phyloP scores from a whole-genome alignment of 2,329 filamentous ascomycete species.

The Colletotrichum magnum region DNA sequence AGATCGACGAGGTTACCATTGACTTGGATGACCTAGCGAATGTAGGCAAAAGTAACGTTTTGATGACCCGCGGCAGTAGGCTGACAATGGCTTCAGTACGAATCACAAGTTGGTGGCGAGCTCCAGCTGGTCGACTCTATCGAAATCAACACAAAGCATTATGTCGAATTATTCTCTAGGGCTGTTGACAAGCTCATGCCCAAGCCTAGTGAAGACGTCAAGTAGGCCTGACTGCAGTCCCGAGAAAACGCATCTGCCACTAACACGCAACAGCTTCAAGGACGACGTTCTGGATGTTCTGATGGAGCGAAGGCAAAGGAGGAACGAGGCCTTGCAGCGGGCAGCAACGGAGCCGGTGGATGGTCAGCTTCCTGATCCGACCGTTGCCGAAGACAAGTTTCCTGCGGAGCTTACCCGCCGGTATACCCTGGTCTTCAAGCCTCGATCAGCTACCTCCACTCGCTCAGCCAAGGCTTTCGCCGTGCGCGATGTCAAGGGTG shows the following conservation, averaged over 20 bases:
- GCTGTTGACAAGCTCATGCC: slow-evolving; percentile 93
- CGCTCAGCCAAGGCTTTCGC: slow-evolving; percentile 78
- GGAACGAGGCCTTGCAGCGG: slow-evolving; percentile 83
- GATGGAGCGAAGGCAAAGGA: slow-evolving; percentile 89
- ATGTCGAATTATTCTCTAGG: slow-evolving; percentile 90
- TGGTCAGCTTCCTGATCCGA: slow-evolving; percentile 65
- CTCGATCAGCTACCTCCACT: slow-evolving; percentile 80
- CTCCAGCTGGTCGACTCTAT: slow-evolving; percentile 86
- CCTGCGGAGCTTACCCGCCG: slow-evolving; percentile 92
- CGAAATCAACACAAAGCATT: slow-evolving; percentile 93
- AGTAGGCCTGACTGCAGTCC: slow-evolving; percentile 62
- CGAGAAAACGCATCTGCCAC: neutral
- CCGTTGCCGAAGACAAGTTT: slow-evolving; percentile 81
- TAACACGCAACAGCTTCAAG: slow-evolving; percentile 77
- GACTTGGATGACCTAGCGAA: slow-evolving; percentile 89
- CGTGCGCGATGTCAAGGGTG: slow-evolving; percentile 93
- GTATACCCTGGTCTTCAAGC: slow-evolving; percentile 97
- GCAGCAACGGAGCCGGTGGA: slow-evolving; percentile 65
- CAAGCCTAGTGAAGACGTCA: slow-evolving; percentile 81
- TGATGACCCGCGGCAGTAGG: slow-evolving; percentile 83
- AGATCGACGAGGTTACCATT: slow-evolving; percentile 82
- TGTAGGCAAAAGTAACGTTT: slow-evolving; percentile 75
- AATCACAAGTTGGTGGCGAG: slow-evolving; percentile 77
- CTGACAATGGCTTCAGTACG: slow-evolving; percentile 71
- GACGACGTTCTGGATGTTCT: slow-evolving; percentile 97